Percentiles rank a stretch among this genome's conserved stretches.
These are phyloP conservation scores for Phaeosphaeriaceae sp. DNA, from an alignment of 2,329 filamentous ascomycete genomes.

Conservation along the genomic window DNA sequence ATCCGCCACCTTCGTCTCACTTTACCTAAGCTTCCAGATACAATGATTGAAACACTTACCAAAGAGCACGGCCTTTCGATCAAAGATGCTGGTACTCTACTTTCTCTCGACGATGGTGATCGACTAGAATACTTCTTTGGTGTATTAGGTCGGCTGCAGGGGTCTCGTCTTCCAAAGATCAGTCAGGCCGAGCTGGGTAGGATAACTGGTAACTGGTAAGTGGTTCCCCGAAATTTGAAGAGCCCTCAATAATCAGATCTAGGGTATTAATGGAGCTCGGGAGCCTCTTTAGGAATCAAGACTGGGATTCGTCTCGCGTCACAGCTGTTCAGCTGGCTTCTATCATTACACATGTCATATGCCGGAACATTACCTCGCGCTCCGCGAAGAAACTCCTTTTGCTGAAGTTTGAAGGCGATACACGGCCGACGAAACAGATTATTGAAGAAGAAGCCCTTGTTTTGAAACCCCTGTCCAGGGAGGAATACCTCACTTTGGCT, in stretches of 20 bases:
- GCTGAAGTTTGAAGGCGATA: constrained; percentile 60
- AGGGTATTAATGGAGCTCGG: constrained; percentile 61
- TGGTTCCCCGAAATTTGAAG: background rate
- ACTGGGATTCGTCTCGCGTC: constrained; percentile 53
- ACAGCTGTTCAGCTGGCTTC: constrained; percentile 50
- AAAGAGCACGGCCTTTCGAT: constrained; percentile 70
- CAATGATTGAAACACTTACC: constrained; percentile 68
- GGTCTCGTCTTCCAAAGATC: background rate
- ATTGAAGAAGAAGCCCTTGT: constrained; percentile 64
- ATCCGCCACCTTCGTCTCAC: constrained; percentile 67
- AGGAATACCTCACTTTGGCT: constrained; percentile 64
- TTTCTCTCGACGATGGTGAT: constrained; percentile 77
- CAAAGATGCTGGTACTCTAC: constrained; percentile 83
- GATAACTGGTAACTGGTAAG: constrained; percentile 63
- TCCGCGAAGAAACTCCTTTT: constrained; percentile 67
- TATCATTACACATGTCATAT: constrained; percentile 50
- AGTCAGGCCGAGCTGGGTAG: constrained; percentile 48
- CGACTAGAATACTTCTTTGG: constrained; percentile 82
- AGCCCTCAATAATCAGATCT: constrained; percentile 4
- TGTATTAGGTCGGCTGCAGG: constrained; percentile 56
- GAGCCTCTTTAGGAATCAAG: constrained; percentile 51
- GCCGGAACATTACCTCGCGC: constrained; percentile 57
- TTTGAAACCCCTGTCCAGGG: constrained; percentile 60
- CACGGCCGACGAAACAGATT: constrained; percentile 57
- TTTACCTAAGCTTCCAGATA: constrained; percentile 75